Evolutionary conservation across 1,284 basidiomycete genomes (phyloP).

Genomic region (Quambalaria eucalypti): DNA sequence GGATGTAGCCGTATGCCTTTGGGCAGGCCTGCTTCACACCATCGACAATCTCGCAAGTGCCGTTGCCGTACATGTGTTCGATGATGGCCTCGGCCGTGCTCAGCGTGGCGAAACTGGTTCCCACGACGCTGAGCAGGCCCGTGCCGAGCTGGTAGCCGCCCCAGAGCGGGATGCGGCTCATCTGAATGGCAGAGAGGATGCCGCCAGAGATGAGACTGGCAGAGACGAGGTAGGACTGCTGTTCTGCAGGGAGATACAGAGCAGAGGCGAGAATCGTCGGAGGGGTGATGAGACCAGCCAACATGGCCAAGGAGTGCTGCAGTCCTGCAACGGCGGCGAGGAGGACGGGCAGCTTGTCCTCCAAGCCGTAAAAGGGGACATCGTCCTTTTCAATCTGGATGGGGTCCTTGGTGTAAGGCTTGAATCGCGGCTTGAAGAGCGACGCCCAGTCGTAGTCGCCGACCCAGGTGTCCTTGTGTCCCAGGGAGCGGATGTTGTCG

Average conservation of each 20-base stretch:
- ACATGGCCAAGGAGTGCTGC: slow-evolving; percentile 71
- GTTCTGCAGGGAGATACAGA: slow-evolving; percentile 44
- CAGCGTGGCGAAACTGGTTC: slow-evolving; percentile 71
- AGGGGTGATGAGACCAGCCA: slow-evolving; percentile 65
- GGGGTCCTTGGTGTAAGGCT: slow-evolving; percentile 20
- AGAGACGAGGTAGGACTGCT: slow-evolving; percentile 69
- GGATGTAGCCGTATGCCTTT: slow-evolving; percentile 48
- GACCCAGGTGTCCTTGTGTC: slow-evolving; percentile 17
- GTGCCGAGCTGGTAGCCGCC: slow-evolving; percentile 61
- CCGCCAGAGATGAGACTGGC: slow-evolving; percentile 63
- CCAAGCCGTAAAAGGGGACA: slow-evolving; percentile 32
- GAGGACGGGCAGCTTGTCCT: slow-evolving; percentile 28
- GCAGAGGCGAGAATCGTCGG: slow-evolving; percentile 58
- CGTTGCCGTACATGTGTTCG: slow-evolving; percentile 64
- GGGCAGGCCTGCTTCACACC: slow-evolving; percentile 60
- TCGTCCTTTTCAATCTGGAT: slow-evolving; percentile 9
- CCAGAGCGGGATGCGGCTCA: slow-evolving; percentile 58
- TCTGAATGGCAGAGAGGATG: slow-evolving; percentile 65
- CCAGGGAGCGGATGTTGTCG: slow-evolving; percentile 5
- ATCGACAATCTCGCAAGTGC: slow-evolving; percentile 62
- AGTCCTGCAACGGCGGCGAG: slow-evolving; percentile 47
- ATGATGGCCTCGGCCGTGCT: slow-evolving; percentile 62
- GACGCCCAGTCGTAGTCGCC: slow-evolving; percentile 27
- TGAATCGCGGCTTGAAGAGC: slow-evolving; percentile 25
- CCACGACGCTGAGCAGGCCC: slow-evolving; percentile 72